Base-by-base conservation (phyloP, 441 rosid species). In the Jatropha multifida region DNA sequence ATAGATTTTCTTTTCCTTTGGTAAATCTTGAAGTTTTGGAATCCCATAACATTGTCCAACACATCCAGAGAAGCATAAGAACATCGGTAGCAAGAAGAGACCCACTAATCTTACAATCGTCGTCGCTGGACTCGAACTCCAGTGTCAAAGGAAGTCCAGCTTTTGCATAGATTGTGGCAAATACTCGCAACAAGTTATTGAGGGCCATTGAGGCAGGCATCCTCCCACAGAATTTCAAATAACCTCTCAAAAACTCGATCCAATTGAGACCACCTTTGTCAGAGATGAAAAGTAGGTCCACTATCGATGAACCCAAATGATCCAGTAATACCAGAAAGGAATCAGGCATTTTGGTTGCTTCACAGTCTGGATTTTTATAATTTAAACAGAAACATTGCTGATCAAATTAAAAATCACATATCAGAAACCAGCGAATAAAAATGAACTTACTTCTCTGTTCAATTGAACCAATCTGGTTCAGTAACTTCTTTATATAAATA, bases 31-130 rank as follows among this genome's bases (percentile, higher is more conserved):
- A 65, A 71, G 63, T 73, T 72, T 80, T 88, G n/a, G 85, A 81
- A 77, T 85, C 85, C 92, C 92, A 93, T 27, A 78, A 79, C 95
- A 92, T 82, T 42, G 91, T 74, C 99, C 98, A 96, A 80, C 94
- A 90, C 81, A 88, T 66, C 89, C 87, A 89, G 4, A 92, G 85
- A 80, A 96, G 86, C 78, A 87, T 55, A 74, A 83, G 78, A 77
- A 90, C 81, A 72, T 92, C 92, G 4, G 20, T 14, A 0, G 92
- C 87, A 48, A 76, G 59, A 37, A 96, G 78, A 69, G 65, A 81
- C 41, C 99, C 97, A 41, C 77, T 80, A 15, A 90, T 85, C 85
- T 90, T 92, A 77, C 90, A 81, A 80, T 91, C 96, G 79, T 75
- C 75, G 76, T 80, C 98, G 51, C 69, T 85, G 38, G 84, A 83